Evolutionary conservation across 78 protist genomes (phyloP), one percentile per base, ranked within the genome.

Genomic region (Dictyostelium firmibasis): DNA sequence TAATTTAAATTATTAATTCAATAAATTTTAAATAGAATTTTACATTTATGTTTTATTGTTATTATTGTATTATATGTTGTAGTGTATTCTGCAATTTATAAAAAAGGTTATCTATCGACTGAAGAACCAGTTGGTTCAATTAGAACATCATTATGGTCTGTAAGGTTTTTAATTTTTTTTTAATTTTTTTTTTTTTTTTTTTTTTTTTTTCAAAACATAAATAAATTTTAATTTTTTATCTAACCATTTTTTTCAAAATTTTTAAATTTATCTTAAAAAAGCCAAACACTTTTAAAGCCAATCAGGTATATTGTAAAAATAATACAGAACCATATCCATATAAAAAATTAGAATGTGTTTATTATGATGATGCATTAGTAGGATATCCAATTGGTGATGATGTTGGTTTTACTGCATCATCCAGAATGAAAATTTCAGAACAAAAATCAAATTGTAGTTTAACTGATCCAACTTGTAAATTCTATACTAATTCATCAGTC

Each of bases 321-420:
- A 27, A 29, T 33, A 33, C 79, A 6, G 20, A 29, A 2, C 43
- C 79, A 72, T 33, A 72, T 72, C 33, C 82, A 81, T 53, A 44
- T 41, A 62, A 20, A 18, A 70, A 31, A 25, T 16, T 69, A 18
- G 27, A 75, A 0, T 81, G 95, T 77, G 70, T 81, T n/a, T 91
- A 81, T 81, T 91, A 81, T 85, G 95, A 91, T 81, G 86, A 79
- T n/a, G 3, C 13, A n/a, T 27, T 67, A 1, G 86, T 20, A 38
- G 13, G 44, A 2, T 91, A 38, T 62, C 95, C 95, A 67, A 25
- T 74, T 11, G 79, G 60, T 67, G 64, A 62, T 9, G 95, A 84
- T 13, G 35, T 67, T 20, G 38, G 62, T 2, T 62, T 91, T 25
- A 81, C 69, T 9, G 50, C 74, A 4, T 16, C 87, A 4, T 81